These are phyloP conservation scores for Chromera velia DNA, from an alignment of 73 alveolate species.

Conservation along the genomic window DNA sequence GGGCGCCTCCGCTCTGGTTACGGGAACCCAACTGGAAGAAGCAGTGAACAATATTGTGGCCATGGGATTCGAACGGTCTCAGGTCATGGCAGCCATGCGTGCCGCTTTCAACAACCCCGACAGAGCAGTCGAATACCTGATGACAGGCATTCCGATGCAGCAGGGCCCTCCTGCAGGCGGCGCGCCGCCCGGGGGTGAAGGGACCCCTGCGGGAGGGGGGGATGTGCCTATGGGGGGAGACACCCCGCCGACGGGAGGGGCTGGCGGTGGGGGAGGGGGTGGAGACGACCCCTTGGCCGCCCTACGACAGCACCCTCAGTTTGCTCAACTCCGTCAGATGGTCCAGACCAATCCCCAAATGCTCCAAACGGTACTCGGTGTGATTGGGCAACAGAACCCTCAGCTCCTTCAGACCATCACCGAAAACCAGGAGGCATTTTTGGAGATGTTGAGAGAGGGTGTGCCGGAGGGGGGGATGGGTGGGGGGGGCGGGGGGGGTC, in stretches of 20 bases:
- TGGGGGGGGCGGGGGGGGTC: not conserved
- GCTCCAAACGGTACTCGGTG: constrained; percentile 50
- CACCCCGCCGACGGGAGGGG: too few species aligned
- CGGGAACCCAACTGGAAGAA: constrained; percentile 47
- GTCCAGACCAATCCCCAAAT: constrained; percentile 54
- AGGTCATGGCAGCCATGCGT: constrained; percentile 53
- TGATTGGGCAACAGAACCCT: constrained; percentile 56
- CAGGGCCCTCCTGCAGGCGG: constrained; percentile 1
- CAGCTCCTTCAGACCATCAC: constrained; percentile 46
- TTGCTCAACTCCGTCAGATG: constrained; percentile 42
- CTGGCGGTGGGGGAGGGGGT: constrained; percentile 1
- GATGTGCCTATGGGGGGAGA: too few species aligned
- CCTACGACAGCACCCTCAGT: constrained; percentile 50
- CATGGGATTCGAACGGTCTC: constrained; percentile 50
- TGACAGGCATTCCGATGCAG: constrained; percentile 63
- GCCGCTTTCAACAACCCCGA: constrained; percentile 68
- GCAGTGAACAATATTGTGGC: constrained; percentile 42
- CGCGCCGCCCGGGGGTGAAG: constrained; percentile 3
- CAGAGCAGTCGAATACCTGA: constrained; percentile 59
- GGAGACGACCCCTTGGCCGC: constrained; percentile 50
- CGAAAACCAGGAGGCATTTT: not conserved
- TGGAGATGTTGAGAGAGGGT: not conserved
- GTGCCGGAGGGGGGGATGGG: not conserved
- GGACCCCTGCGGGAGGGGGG: too few species aligned
- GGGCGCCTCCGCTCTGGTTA: constrained; percentile 16